Conservation (phyloP, 257 asterid species). For the Penstemon davidsonii region DNA sequence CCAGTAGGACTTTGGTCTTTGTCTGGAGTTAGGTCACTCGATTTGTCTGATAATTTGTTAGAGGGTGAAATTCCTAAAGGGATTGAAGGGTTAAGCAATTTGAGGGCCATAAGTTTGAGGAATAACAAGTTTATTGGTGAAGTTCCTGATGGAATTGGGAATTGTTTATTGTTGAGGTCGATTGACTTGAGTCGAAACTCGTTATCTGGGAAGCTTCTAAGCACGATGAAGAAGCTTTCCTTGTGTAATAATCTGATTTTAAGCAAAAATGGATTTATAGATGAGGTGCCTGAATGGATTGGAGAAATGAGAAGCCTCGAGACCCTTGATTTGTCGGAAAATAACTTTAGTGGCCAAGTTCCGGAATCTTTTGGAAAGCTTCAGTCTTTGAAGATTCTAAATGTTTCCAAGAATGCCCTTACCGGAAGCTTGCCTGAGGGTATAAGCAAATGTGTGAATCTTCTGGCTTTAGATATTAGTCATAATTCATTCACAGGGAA, state of each 20-base stretch:
- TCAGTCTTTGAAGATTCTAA: constrained; percentile 57
- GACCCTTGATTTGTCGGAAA: constrained; percentile 65
- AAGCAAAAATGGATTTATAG: constrained; percentile 49
- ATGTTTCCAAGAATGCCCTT: constrained; percentile 56
- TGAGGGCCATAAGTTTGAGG: constrained; percentile 59
- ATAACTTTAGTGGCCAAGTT: constrained; percentile 59
- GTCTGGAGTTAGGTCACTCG: constrained; percentile 69
- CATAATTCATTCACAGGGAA: constrained; percentile 58
- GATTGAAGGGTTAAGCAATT: constrained; percentile 52
- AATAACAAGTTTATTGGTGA: constrained; percentile 55
- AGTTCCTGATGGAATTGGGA: constrained; percentile 70
- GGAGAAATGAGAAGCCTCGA: constrained; percentile 74
- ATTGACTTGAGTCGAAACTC: constrained; percentile 67
- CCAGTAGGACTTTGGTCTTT: constrained; percentile 73
- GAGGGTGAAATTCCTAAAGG: constrained; percentile 66
- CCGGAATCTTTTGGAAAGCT: constrained; percentile 64
- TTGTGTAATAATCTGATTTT: constrained; percentile 52
- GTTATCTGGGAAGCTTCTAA: constrained; percentile 63
- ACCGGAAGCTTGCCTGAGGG: constrained; percentile 66
- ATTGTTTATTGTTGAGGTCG: constrained; percentile 57
- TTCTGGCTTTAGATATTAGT: constrained; percentile 57
- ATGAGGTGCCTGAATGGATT: constrained; percentile 68
- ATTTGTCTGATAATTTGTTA: constrained; percentile 69
- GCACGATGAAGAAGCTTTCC: constrained; percentile 66
- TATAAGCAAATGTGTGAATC: constrained; percentile 51